Percentiles rank a stretch among this genome's conserved stretches.
Evolutionary conservation across 2,329 filamentous ascomycete genomes (phyloP).

Genomic region (Penicillium sp.): DNA sequence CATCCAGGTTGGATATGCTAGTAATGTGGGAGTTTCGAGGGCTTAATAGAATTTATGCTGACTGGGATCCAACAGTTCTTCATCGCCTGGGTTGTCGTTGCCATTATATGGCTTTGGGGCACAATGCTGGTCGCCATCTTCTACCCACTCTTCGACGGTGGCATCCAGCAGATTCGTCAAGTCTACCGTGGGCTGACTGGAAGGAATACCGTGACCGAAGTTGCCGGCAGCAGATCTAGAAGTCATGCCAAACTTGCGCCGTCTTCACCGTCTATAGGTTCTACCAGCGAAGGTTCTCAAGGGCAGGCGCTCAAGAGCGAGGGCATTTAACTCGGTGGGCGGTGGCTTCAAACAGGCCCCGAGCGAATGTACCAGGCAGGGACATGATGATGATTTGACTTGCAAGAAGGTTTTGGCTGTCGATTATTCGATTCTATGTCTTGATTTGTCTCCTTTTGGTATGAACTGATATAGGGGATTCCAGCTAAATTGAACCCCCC

Average conservation of each 20-base stretch:
- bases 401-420: too few relatives aligned
- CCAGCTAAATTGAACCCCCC: too few relatives aligned
- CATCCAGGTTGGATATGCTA: too few relatives aligned
- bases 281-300: not conserved
- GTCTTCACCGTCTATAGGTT: constrained; percentile 10
- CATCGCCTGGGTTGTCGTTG: constrained; percentile 53
- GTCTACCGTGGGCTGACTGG: constrained; percentile 19
- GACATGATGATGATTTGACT: too few relatives aligned
- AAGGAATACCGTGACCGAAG: not conserved
- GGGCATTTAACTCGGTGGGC: not conserved
- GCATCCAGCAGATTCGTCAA: constrained; percentile 32
- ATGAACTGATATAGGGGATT: too few relatives aligned
- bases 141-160: constrained; percentile 54
- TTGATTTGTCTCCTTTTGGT: too few relatives aligned
- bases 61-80: constrained; percentile 43
- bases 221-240: not conserved
- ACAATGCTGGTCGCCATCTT: constrained; percentile 54
- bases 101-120: constrained; percentile 57
- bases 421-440: too few relatives aligned
- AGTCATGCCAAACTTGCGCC: not conserved
- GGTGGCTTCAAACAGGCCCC: too few relatives aligned
- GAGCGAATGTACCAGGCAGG: too few relatives aligned
- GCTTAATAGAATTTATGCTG: not conserved
- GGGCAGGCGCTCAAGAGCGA: not conserved
- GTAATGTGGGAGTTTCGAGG: too few relatives aligned